Conservation (phyloP, 768 basidiomycete genomes). For the Mycena amicta region DNA sequence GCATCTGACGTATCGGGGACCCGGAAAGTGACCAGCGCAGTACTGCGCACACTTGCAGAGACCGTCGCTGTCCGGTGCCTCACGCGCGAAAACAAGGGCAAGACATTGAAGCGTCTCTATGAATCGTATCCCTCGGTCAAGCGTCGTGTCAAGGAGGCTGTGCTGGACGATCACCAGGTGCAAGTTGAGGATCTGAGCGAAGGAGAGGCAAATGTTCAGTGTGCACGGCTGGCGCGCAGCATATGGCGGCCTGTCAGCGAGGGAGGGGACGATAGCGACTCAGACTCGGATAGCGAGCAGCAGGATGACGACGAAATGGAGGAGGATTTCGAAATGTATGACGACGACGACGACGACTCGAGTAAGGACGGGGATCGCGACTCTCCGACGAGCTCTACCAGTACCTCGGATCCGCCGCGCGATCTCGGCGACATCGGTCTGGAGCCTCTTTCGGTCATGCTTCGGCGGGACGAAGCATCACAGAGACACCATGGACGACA, state of each 20-base stretch:
- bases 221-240: conserved; percentile 8
- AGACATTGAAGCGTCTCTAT: conserved; percentile 60
- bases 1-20: conserved; percentile 27
- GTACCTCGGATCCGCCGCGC: conserved; percentile 9
- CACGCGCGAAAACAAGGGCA: conserved; percentile 69
- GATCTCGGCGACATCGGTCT: conserved; percentile 61
- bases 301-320: conserved; percentile 18
- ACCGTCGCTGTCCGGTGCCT: conserved; percentile 65
- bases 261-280: conserved; percentile 5
- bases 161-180: conserved; percentile 54
- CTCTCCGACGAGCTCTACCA: neutral
- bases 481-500: conserved; percentile 58
- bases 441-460: conserved; percentile 73
- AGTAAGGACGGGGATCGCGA: conserved; percentile 4
- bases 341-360: conserved; percentile 8
- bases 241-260: conserved; percentile 12
- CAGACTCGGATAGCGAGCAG: conserved; percentile 26
- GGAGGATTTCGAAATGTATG: conserved; percentile 6
- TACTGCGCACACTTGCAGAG: conserved; percentile 50
- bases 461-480: conserved; percentile 69
- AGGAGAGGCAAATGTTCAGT: conserved; percentile 36
- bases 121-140: conserved; percentile 49
- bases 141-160: conserved; percentile 44
- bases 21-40: conserved; percentile 26
- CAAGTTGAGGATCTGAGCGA: conserved; percentile 58